Evolutionary conservation across 2,329 filamentous ascomycete genomes (phyloP), one percentile per base, ranked within the genome.

Genomic region (Sarocladium strictum): DNA sequence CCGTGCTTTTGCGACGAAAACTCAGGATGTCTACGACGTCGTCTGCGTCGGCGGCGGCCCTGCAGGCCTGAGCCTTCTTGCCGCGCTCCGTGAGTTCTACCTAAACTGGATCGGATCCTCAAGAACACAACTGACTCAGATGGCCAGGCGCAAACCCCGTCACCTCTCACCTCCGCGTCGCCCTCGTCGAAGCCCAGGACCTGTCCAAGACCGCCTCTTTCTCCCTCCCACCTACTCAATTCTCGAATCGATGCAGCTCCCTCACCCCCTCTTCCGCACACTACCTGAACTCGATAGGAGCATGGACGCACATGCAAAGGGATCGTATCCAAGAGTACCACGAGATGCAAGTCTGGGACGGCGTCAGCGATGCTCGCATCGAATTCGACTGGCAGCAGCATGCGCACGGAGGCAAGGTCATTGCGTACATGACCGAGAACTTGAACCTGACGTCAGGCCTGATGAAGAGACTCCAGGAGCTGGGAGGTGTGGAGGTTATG

Each of bases 291-390:
- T 76, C 80, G 3, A 94, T 96, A 57, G 94, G 93, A 33, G 91
- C 87, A 51, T 97, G 93, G 94, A 66, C 77, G 6, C 84, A 95
- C 65, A 75, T 97, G 57, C 80, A 89, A 61, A 73, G 77, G 40
- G 76, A 82, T 5, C 84, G 94, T 29, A 83, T 94, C 32, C 92
- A 97, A 73, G 81, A 85, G 1, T 99, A 97, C 69, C 86, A 95
- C 57, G 89, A 93, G 63, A 99, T 99, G 94, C 88, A 96, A 69
- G 94, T 97, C 29, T 99, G 95, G 94, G 94, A 99, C 69, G 95
- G 93, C 58, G 83, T 96, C 55, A 89, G 88, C 38, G 91, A 85
- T 56, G 89, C 91, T 33, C 83, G 86, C 62, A 94, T 99, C 67
- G 87, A 90, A 61, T 99, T 99, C 69, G 89, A 94, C 72, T 89